A percentile compares a stretch with the other conserved stretches of the same genome.
phyloP scores from a whole-genome alignment of 2,329 filamentous ascomycete genomes.

The Camillea tinctor region DNA sequence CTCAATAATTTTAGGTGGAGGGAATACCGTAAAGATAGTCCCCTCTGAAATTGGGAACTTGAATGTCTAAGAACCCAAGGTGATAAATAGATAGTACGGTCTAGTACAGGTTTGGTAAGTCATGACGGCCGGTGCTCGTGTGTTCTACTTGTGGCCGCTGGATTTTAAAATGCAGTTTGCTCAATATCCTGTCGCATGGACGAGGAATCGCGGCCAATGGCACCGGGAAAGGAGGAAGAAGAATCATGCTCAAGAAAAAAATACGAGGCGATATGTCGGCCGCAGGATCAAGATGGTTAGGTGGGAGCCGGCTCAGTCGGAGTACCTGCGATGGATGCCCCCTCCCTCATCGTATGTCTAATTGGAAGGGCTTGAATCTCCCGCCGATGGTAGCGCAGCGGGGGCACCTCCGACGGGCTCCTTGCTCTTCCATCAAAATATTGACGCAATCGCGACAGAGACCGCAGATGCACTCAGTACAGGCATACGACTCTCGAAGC shows the following conservation, averaged over 20 bases:
- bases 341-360: conserved; percentile 69
- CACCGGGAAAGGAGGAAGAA: no score
- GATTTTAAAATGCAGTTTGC: background rate
- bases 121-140: background rate
- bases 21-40: background rate
- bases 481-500: conserved; percentile 84
- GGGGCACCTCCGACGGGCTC: conserved; percentile 74
- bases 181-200: no score
- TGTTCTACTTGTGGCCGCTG: background rate
- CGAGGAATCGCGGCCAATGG: no score
- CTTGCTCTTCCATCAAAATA: conserved; percentile 72
- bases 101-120: background rate
- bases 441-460: conserved; percentile 87
- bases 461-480: conserved; percentile 93
- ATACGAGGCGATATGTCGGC: no score
- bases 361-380: conserved; percentile 80
- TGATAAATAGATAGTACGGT: background rate
- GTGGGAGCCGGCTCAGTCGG: background rate
- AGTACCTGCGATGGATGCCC: background rate
- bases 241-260: no score
- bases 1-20: conserved; percentile 1
- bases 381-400: conserved; percentile 76
- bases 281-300: background rate
- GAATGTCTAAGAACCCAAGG: background rate
- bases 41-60: background rate